phyloP scores from a whole-genome alignment of 495 filamentous ascomycete genomes.

The Neurospora sp. region DNA sequence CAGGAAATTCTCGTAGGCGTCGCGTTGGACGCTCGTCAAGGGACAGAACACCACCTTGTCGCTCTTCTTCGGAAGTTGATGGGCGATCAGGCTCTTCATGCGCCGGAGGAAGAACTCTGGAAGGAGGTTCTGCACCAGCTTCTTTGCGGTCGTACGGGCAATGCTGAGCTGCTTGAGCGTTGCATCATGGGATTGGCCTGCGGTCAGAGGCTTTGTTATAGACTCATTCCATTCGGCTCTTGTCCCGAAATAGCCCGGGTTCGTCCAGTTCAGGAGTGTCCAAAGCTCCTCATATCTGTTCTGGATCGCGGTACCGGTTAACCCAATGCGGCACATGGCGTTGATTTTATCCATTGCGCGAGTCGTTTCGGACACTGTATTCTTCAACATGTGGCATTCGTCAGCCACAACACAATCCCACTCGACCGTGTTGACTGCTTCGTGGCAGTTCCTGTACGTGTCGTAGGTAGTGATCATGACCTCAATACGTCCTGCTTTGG shows the following conservation, averaged over 20 bases:
- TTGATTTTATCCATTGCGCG: conserved; percentile 87
- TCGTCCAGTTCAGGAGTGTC: conserved; percentile 95
- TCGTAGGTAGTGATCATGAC: conserved; percentile 89
- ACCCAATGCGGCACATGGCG: conserved; percentile 80
- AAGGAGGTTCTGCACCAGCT: conserved; percentile 77
- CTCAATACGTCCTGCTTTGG: conserved; percentile 66
- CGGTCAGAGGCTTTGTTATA: conserved; percentile 68
- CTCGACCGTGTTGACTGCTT: conserved; percentile 68
- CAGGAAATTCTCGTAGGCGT: conserved; percentile 77
- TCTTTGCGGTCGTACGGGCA: conserved; percentile 73
- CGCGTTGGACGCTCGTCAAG: conserved; percentile 68
- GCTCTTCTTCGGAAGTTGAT: conserved; percentile 92
- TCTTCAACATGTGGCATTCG: conserved; percentile 91
- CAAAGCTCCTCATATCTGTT: conserved; percentile 98
- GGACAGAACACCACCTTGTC: conserved; percentile 95
- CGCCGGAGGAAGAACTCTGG: conserved; percentile 87
- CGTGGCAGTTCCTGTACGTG: conserved; percentile 70
- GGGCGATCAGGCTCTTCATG: conserved; percentile 85
- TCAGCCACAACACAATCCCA: conserved; percentile 99
- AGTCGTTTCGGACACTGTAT: conserved; percentile 63
- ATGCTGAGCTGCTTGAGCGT: conserved; percentile 71
- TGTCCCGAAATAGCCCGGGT: conserved; percentile 78
- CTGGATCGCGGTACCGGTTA: conserved; percentile 95
- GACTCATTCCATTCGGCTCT: conserved; percentile 64
- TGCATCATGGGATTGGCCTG: conserved; percentile 87